Conservation (phyloP, 208 protist species). For the Leptomonas pyrrhocoris region DNA sequence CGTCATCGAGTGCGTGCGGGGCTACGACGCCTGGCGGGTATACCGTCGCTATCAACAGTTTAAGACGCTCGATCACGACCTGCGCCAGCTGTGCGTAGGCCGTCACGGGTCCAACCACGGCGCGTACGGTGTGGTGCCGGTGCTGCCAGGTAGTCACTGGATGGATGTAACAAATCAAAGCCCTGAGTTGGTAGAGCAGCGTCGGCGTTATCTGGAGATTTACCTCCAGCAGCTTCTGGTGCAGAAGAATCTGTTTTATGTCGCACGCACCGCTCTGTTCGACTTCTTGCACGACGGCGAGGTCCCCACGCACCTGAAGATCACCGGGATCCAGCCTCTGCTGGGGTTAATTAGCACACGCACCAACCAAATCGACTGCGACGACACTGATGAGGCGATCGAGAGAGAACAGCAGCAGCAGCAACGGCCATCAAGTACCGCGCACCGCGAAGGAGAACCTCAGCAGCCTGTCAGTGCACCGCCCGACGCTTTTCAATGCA, state of each 20-base stretch:
- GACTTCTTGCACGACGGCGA: constrained; percentile 85
- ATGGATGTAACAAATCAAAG: constrained; percentile 90
- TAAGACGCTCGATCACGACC: constrained; percentile 65
- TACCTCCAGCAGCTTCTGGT: constrained; percentile 88
- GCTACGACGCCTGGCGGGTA: constrained; percentile 58
- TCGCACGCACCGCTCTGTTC: constrained; percentile 65
- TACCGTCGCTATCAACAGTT: constrained; percentile 88
- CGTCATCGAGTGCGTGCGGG: constrained; percentile 62
- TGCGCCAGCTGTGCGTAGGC: constrained; percentile 56
- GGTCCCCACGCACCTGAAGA: constrained; percentile 49
- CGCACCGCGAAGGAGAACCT: background rate
- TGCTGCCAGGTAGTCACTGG: constrained; percentile 82
- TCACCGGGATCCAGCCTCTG: constrained; percentile 36
- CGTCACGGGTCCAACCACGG: constrained; percentile 47
- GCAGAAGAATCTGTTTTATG: constrained; percentile 77
- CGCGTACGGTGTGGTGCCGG: constrained; percentile 77
- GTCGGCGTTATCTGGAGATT: constrained; percentile 78
- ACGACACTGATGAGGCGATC: constrained; percentile 27
- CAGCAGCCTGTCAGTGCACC: background rate
- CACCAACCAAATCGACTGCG: constrained; percentile 14
- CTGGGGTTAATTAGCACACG: constrained; percentile 35
- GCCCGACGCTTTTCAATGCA: background rate
- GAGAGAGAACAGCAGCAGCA: constrained; percentile 5
- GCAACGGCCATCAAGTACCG: constrained; percentile 1
- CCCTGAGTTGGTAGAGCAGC: constrained; percentile 74